Conservation (phyloP, 495 filamentous ascomycete genomes). For the Penicillium malachiteum region DNA sequence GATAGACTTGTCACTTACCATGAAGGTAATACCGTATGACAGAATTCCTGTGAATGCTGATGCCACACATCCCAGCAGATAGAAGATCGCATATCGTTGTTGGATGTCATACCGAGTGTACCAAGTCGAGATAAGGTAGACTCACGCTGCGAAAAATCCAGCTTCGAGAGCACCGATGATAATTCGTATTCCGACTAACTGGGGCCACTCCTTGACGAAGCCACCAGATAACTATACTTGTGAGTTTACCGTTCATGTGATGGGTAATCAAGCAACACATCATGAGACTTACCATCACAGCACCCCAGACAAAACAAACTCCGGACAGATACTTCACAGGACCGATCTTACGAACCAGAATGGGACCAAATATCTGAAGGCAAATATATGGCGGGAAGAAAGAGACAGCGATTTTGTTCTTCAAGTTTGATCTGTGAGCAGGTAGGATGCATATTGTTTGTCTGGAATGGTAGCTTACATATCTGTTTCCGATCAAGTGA, state of each 20-base stretch:
- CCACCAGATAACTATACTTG: slow-evolving; percentile 25
- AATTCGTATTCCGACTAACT: slow-evolving; percentile 50
- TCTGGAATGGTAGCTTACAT: slow-evolving; percentile 9
- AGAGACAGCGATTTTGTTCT: slow-evolving; percentile 20
- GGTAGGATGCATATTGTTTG: too few relatives aligned
- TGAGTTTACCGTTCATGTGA: not conserved
- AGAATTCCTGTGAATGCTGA: slow-evolving; percentile 58
- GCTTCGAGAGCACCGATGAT: slow-evolving; percentile 63
- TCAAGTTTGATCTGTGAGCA: not conserved
- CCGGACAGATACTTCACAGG: slow-evolving; percentile 16
- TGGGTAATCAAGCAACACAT: not conserved
- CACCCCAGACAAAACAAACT: slow-evolving; percentile 37
- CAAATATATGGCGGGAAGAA: slow-evolving; percentile 26
- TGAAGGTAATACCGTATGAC: slow-evolving; percentile 56
- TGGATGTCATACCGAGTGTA: slow-evolving; percentile 47
- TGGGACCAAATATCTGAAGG: slow-evolving; percentile 17
- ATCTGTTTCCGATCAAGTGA: slow-evolving; percentile 16
- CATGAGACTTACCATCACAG: slow-evolving; percentile 42
- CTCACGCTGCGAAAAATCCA: slow-evolving; percentile 53
- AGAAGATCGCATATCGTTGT: slow-evolving; percentile 58
- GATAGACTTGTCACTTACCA: slow-evolving; percentile 20
- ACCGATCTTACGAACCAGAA: slow-evolving; percentile 20
- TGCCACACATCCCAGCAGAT: slow-evolving; percentile 55
- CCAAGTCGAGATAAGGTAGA: slow-evolving; percentile 58
- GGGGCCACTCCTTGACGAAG: slow-evolving; percentile 50